These are phyloP conservation scores for Trypanosoma theileri DNA, from an alignment of 208 protist species.

Conservation along the genomic window DNA sequence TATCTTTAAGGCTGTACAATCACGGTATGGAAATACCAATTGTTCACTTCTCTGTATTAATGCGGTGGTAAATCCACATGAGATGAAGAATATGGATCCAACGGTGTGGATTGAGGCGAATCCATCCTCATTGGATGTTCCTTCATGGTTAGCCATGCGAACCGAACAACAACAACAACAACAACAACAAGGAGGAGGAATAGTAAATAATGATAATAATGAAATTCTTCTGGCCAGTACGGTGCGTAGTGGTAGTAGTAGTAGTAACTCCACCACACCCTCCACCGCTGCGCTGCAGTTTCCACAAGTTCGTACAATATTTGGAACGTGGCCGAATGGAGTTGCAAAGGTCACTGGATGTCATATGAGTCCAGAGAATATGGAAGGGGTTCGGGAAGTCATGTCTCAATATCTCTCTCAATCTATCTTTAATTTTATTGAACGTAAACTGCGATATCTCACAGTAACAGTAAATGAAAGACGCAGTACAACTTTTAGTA, in stretches of 20 bases:
- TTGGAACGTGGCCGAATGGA: conserved; percentile 52
- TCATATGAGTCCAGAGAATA: conserved; percentile 68
- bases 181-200: conserved; percentile 8
- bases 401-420: conserved; percentile 78
- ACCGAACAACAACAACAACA: conserved; percentile 13
- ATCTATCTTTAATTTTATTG: conserved; percentile 67
- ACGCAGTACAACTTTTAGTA: conserved; percentile 74
- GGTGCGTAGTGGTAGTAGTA: background rate
- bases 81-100: conserved; percentile 60
- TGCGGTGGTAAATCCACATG: conserved; percentile 49
- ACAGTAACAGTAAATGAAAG: conserved; percentile 66
- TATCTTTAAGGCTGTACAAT: conserved; percentile 47
- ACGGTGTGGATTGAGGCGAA: conserved; percentile 74
- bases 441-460: conserved; percentile 63
- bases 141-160: conserved; percentile 30
- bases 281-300: conserved; percentile 21
- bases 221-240: background rate
- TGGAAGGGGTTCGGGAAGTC: conserved; percentile 51
- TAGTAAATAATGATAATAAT: background rate
- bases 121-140: conserved; percentile 59
- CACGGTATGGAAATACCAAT: conserved; percentile 41
- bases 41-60: conserved; percentile 72
- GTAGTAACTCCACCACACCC: background rate
- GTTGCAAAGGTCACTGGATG: conserved; percentile 67
- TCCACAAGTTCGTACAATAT: conserved; percentile 36